Base-by-base conservation (phyloP, 371 early-diverging fungal genomes). In the Nosema muscidifuracis region DNA sequence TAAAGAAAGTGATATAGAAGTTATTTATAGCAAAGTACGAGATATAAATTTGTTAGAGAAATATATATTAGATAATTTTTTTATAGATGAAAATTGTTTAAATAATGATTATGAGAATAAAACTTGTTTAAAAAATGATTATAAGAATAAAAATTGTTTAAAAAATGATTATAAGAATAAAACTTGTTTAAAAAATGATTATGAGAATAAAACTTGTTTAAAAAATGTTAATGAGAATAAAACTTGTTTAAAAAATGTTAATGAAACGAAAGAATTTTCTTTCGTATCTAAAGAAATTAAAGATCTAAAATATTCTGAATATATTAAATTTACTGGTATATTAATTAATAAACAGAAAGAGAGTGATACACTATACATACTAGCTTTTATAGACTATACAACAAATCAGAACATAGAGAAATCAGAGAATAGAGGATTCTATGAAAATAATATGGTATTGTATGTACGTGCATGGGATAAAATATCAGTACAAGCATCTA, bases 401-500 rank as follows among this genome's bases (percentile, higher is more conserved):
- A 28, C 2, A 13, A 67, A 67, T 43, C 28, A 33, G 10, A 9
- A 1, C 0, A 50, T 67, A 33, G 22, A 56, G 38, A 43, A 36
- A 20, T 3, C n/a, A 13, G 55, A 40, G 12, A 51, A 51, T 36
- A 13, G 15, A 2, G 55, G 6, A 6, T 15, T 18, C 9, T 63
- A 60, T 38, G 18, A 40, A 6, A 58, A 50, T 42, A 57, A 63
- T 38, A 70, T 70, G 71, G 63, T 70, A 3, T 34, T 70, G 44
- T 50, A 38, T 61, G 61, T 70, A 22, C 61, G 50, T 50, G 51
- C 51, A 31, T 70, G 71, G 71, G 71, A 62, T n/a, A 36, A 50
- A 12, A 44, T 62, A 42, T n/a, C 71, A 12, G n/a, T 9, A 1
- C 12, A 15, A 51, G 61, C 71, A n/a, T 26, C 38, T 9, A 33